Percentiles rank a stretch among this genome's conserved stretches.
Conservation (phyloP, 768 basidiomycete species). For the Clitopilus passeckerianus region DNA sequence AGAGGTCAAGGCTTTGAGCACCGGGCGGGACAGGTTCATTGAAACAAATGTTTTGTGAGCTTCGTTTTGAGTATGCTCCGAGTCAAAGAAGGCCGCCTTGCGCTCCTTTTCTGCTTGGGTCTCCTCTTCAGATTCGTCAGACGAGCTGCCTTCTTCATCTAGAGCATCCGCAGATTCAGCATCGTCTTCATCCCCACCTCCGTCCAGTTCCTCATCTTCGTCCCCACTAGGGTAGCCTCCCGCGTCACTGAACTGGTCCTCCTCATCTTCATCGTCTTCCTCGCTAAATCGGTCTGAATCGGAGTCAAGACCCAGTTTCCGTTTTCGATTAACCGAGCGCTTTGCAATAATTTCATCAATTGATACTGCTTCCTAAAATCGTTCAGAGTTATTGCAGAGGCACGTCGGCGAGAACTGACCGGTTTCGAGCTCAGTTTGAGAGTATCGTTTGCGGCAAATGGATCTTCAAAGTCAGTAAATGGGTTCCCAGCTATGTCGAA, state of each 20-base stretch:
- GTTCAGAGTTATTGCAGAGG: constrained; percentile 6
- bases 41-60: constrained; percentile 78
- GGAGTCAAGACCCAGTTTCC: constrained; percentile 49
- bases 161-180: constrained; percentile 19
- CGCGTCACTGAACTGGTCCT: constrained; percentile 17
- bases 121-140: constrained; percentile 42
- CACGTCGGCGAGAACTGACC: constrained; percentile 30
- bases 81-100: constrained; percentile 87
- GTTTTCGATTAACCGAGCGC: constrained; percentile 54
- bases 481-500: constrained; percentile 78
- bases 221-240: constrained; percentile 22
- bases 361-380: constrained; percentile 64
- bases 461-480: constrained; percentile 49
- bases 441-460: constrained; percentile 41
- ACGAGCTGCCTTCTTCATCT: constrained; percentile 25
- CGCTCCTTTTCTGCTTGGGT: constrained; percentile 67
- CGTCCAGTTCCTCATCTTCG: constrained; percentile 15
- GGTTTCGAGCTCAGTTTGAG: constrained; percentile 61
- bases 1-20: constrained; percentile 84
- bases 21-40: constrained; percentile 94
- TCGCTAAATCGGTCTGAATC: constrained; percentile 22
- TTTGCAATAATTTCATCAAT: constrained; percentile 91
- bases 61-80: constrained; percentile 41
- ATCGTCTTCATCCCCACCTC: constrained; percentile 21
- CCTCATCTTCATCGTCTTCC: constrained; percentile 32